These are phyloP conservation scores for Ceratocystis eucalypticola DNA, from an alignment of 2,329 filamentous ascomycete genomes.

Conservation along the genomic window DNA sequence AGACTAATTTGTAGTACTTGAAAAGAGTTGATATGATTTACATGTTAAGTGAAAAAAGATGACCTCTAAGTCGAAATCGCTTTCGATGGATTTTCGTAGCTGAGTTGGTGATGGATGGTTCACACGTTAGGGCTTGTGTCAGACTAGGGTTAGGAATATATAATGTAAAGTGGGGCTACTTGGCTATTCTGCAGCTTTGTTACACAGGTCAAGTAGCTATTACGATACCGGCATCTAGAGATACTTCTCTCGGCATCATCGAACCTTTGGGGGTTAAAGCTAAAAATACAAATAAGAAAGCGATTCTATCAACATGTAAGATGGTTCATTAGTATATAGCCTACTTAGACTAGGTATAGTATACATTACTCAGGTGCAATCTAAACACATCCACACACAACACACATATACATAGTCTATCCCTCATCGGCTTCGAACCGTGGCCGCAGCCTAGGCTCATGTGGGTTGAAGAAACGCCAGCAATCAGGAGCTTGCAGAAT, in stretches of 20 bases:
- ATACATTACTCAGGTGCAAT: too few species aligned
- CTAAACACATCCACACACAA: too few species aligned
- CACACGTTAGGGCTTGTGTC: not conserved
- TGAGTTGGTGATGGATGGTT: not conserved
- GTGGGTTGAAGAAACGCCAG: constrained; percentile 50
- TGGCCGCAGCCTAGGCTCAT: constrained; percentile 1
- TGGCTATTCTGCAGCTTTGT: not conserved
- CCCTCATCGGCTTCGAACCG: constrained; percentile 4
- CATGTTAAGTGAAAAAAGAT: too few species aligned
- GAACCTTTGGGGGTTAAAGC: too few species aligned
- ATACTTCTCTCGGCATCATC: too few species aligned
- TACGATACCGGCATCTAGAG: not conserved
- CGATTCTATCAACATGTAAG: not conserved
- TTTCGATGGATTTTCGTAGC: too few species aligned
- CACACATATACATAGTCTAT: not conserved
- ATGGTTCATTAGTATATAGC: not conserved
- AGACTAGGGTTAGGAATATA: too few species aligned
- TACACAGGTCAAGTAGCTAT: not conserved
- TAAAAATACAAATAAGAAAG: too few species aligned
- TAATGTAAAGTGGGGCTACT: not conserved
- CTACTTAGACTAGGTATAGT: too few species aligned
- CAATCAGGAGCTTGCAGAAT: constrained; percentile 63
- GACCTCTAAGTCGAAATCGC: too few species aligned
- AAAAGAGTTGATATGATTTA: too few species aligned
- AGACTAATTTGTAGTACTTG: not conserved